A percentile compares a stretch with the other conserved stretches of the same genome.
Evolutionary conservation across 768 basidiomycete genomes (phyloP).

Genomic region (Phylloporus arenicola): DNA sequence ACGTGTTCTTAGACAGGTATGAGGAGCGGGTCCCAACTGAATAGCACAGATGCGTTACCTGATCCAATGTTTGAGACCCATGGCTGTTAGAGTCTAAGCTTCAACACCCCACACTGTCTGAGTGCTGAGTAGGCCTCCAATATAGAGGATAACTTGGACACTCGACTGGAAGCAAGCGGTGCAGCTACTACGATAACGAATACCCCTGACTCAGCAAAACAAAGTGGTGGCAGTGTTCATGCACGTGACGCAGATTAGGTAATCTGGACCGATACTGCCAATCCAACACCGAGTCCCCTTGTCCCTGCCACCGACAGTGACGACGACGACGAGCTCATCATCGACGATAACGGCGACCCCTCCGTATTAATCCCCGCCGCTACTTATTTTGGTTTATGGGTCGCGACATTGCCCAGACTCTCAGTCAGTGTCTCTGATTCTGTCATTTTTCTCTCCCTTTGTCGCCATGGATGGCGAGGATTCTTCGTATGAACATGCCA

Average conservation of each 20-base stretch:
- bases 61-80: slow-evolving; percentile 18
- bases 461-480: slow-evolving; percentile 29
- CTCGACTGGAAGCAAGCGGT: no score
- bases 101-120: background rate
- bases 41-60: slow-evolving; percentile 14
- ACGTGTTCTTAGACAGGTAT: background rate
- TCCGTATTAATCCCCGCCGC: background rate
- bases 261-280: slow-evolving; percentile 26
- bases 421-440: slow-evolving; percentile 24
- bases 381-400: slow-evolving; percentile 13
- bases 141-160: no score
- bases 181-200: no score
- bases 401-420: slow-evolving; percentile 2
- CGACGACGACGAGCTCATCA: slow-evolving; percentile 27
- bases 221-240: slow-evolving; percentile 6
- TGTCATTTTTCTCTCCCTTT: slow-evolving; percentile 10
- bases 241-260: slow-evolving; percentile 31
- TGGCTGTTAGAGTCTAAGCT: background rate
- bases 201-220: background rate
- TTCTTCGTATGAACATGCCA: slow-evolving; percentile 31
- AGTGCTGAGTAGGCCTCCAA: background rate
- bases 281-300: slow-evolving; percentile 32
- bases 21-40: background rate
- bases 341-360: slow-evolving; percentile 25
- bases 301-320: slow-evolving; percentile 33